Base-by-base conservation (phyloP, 225 moss, liverwort and hornwort genomes). In the Bryoerythrophyllum caledonicum region DNA sequence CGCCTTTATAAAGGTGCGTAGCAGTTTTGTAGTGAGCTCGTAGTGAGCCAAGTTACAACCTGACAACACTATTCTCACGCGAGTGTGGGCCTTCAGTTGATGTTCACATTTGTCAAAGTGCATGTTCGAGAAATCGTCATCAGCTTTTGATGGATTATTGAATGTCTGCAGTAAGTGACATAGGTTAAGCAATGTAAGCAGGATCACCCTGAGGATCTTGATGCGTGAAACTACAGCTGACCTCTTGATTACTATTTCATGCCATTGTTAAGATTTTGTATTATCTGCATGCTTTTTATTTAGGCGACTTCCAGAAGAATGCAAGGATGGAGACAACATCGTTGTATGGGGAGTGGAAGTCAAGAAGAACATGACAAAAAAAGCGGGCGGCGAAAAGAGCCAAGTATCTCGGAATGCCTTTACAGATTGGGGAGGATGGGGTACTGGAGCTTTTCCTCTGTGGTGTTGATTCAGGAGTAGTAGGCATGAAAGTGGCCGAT, bases 401-500 rank as follows among this genome's bases (percentile, higher is more conserved):
- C n/a, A 87, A 87, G 79, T 81, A 85, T 74, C 78, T 89, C 25
- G 87, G 91, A 63, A 82, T 86, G 82, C 90, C 94, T 73, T 65
- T 84, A 51, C 81, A 87, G 62, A 82, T 73, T 66, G 85, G 84
- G 54, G 91, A 86, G 66, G 84, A 82, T 41, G 87, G 82, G 76
- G 82, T 72, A 30, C 84, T 90, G 30, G 91, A 91, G 74, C 91
- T 95, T 63, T 74, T 90, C 64, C 93, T 87, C 78, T 99, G 95
- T 78, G 97, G 97, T 57, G 79, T 86, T 46, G 85, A 86, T 53
- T 95, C 97, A 76, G 97, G 97, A 19, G 79, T 95, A 58, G 89
- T 94, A 48, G 97, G 97, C 63, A 89, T 85, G 97, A 87, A 81
- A 80, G 94, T 94, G 65, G 83, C 81, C 27, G 93, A 90, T 65